These are phyloP conservation scores for Cinnamomum micranthum DNA, from an alignment of 164 flowering plant genomes.

Conservation along the genomic window DNA sequence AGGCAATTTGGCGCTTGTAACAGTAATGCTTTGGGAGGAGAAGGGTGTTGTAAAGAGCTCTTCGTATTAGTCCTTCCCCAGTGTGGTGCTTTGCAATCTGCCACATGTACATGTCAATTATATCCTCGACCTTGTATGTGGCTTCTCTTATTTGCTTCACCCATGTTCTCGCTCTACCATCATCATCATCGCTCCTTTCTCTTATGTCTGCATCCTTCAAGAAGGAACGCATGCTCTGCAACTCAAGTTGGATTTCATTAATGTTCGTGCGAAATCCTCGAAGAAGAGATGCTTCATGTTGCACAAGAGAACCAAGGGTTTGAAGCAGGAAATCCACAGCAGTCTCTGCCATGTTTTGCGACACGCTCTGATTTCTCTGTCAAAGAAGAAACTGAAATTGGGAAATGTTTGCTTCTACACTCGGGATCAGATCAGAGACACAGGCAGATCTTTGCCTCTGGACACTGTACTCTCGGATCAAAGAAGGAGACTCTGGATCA, in stretches of 20 bases:
- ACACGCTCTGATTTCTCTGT: too few species aligned
- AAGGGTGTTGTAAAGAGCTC: not conserved
- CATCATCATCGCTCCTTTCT: not conserved
- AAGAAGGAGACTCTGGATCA: too few species aligned
- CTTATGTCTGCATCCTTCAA: not conserved
- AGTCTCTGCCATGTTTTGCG: too few species aligned
- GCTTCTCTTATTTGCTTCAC: not conserved
- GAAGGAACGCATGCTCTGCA: slow-evolving; percentile 9
- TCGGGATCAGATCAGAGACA: too few species aligned
- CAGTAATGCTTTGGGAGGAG: not conserved
- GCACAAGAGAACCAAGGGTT: not conserved
- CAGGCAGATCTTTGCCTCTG: too few species aligned
- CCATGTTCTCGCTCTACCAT: not conserved
- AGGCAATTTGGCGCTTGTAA: not conserved
- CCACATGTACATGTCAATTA: not conserved
- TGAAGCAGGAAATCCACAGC: too few species aligned
- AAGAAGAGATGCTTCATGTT: not conserved
- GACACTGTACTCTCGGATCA: not conserved
- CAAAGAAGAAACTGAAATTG: too few species aligned
- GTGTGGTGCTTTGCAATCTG: not conserved
- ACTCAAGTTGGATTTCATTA: slow-evolving; percentile 25
- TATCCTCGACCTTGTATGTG: not conserved
- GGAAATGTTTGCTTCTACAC: too few species aligned
- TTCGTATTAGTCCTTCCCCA: not conserved
- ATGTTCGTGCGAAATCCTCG: not conserved